Percentiles rank a stretch among this genome's conserved stretches.
Evolutionary conservation across 495 filamentous ascomycete species (phyloP).

Genomic region (Penicillium longicatenatum): DNA sequence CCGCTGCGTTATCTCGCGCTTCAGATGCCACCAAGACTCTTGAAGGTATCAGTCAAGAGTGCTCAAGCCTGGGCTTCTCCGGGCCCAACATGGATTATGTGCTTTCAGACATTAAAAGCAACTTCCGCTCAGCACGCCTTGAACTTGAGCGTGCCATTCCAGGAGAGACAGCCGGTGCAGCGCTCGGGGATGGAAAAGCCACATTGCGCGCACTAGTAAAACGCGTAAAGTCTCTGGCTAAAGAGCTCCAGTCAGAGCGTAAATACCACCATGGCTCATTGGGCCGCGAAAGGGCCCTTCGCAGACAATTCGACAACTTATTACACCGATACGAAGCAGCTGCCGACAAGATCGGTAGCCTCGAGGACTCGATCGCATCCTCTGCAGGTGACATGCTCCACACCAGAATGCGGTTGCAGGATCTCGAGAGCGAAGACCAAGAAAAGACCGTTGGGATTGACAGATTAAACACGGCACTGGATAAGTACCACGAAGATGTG

Average conservation of each 20-base stretch:
- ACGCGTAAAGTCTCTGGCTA: conserved; percentile 40
- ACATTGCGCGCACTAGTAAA: conserved; percentile 41
- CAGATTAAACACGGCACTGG: conserved; percentile 61
- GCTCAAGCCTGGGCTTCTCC: conserved; percentile 57
- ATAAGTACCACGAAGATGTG: conserved; percentile 66
- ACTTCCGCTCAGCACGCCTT: conserved; percentile 67
- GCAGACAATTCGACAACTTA: conserved; percentile 45
- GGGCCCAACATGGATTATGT: conserved; percentile 50
- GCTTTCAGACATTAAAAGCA: conserved; percentile 49
- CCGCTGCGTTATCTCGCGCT: conserved; percentile 38
- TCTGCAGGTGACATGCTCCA: conserved; percentile 53
- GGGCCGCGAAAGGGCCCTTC: conserved; percentile 39
- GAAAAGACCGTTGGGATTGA: conserved; percentile 62
- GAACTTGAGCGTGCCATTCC: conserved; percentile 68
- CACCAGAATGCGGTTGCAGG: conserved; percentile 45
- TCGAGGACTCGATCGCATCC: conserved; percentile 58
- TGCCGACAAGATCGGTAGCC: conserved; percentile 46
- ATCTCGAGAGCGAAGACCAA: conserved; percentile 52
- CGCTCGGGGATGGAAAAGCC: conserved; percentile 39
- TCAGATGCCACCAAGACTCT: conserved; percentile 41
- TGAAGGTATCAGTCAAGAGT: conserved; percentile 39
- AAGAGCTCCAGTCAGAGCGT: conserved; percentile 36
- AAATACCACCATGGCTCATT: conserved; percentile 32
- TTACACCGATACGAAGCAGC: conserved; percentile 40
- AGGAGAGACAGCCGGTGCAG: conserved; percentile 56